Percentiles rank a stretch among this genome's conserved stretches.
These are phyloP conservation scores for Apiotrichum sp. DNA, from an alignment of 1,284 basidiomycete genomes.

Conservation along the genomic window DNA sequence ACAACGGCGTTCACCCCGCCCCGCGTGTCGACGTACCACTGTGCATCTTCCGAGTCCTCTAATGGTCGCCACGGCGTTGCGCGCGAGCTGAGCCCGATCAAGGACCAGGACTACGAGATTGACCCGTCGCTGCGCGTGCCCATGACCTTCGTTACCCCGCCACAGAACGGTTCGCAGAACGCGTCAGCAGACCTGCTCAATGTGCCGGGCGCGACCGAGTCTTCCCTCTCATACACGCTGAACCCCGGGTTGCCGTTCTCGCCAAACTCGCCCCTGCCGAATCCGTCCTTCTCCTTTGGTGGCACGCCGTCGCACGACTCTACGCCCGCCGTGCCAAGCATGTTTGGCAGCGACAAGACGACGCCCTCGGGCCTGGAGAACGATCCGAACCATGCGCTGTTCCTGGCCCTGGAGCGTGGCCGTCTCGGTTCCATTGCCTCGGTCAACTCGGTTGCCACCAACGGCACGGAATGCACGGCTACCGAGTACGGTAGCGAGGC, in stretches of 20 bases:
- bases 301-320: slow-evolving; percentile 5
- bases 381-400: slow-evolving; percentile 23
- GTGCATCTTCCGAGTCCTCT: not conserved
- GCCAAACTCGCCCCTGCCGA: slow-evolving; percentile 33
- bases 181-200: not conserved
- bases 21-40: slow-evolving; percentile 10
- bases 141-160: slow-evolving; percentile 7
- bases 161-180: not conserved
- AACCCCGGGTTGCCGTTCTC: slow-evolving; percentile 21
- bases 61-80: not conserved
- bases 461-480: slow-evolving; percentile 13
- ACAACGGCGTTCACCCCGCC: slow-evolving; percentile 42
- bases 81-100: slow-evolving; percentile 35
- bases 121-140: slow-evolving; percentile 16
- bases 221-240: slow-evolving; percentile 6
- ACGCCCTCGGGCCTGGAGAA: not conserved
- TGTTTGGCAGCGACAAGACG: not conserved
- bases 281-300: slow-evolving; percentile 41
- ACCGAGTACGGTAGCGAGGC: slow-evolving; percentile 26
- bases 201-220: not conserved
- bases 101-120: slow-evolving; percentile 28
- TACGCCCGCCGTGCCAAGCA: not conserved
- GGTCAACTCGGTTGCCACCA: slow-evolving; percentile 21
- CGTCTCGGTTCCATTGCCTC: slow-evolving; percentile 34
- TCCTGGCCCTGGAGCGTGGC: slow-evolving; percentile 30